These are phyloP conservation scores for Pouteria campechiana DNA, from an alignment of 179 eudicot genomes.

Conservation along the genomic window DNA sequence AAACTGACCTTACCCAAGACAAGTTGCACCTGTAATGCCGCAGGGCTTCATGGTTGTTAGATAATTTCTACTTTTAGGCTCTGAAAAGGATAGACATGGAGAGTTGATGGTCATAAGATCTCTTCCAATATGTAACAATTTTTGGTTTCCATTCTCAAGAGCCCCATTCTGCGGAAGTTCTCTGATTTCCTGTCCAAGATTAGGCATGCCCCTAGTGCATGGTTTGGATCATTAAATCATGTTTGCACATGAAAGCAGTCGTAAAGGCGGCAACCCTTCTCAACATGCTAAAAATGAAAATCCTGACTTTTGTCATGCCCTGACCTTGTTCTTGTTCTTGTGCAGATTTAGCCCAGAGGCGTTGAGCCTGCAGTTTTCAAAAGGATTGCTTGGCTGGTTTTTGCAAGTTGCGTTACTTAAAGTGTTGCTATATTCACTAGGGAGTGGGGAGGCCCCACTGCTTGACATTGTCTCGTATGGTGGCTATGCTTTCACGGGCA, in stretches of 20 bases:
- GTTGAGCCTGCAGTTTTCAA: conserved; percentile 48
- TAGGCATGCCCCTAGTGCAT: too few species aligned
- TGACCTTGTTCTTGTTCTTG: neutral
- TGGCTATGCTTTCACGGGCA: conserved; percentile 49
- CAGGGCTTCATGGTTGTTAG: too few species aligned
- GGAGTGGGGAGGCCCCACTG: conserved; percentile 60
- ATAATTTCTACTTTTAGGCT: too few species aligned
- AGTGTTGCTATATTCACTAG: conserved; percentile 42
- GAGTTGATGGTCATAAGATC: too few species aligned
- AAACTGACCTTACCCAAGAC: too few species aligned
- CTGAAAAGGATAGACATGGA: too few species aligned
- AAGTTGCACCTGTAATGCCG: too few species aligned
- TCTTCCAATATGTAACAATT: too few species aligned
- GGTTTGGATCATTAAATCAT: neutral
- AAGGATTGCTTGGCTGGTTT: conserved; percentile 63
- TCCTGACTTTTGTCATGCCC: neutral
- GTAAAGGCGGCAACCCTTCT: neutral
- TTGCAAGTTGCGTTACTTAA: conserved; percentile 48
- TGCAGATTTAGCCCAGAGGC: conserved; percentile 66
- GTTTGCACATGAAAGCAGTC: neutral
- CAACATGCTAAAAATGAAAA: too few species aligned
- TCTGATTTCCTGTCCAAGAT: too few species aligned
- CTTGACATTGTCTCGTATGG: conserved; percentile 65
- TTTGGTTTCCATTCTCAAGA: too few species aligned
- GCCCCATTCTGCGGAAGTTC: too few species aligned